phyloP scores from a whole-genome alignment of 495 filamentous ascomycete genomes.

The Penicillium silybi region DNA sequence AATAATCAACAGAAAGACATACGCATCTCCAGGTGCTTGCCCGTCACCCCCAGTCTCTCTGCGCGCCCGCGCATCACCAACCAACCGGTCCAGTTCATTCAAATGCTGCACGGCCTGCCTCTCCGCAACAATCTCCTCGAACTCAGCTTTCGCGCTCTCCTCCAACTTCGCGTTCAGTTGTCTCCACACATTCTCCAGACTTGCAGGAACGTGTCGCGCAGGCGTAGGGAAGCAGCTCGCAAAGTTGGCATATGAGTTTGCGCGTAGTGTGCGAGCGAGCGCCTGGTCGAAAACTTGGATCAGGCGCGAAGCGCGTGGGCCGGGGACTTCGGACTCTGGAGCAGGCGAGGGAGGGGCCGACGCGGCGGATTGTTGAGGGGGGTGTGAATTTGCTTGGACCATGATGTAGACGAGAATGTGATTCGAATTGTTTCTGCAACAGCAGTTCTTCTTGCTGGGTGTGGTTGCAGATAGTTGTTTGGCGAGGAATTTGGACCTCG shows the following conservation, averaged over 20 bases:
- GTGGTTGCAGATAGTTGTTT: neutral
- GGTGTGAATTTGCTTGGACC: constrained; percentile 13
- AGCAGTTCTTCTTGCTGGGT: neutral
- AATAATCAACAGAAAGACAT: constrained; percentile 25
- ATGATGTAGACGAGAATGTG: constrained; percentile 3
- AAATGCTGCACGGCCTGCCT: constrained; percentile 67
- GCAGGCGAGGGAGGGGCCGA: constrained; percentile 52
- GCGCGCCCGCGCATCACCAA: constrained; percentile 63
- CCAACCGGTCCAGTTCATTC: constrained; percentile 76
- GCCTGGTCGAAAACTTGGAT: constrained; percentile 66
- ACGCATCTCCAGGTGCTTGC: constrained; percentile 30
- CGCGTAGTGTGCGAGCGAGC: constrained; percentile 64
- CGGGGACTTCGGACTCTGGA: constrained; percentile 60
- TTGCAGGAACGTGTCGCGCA: constrained; percentile 62
- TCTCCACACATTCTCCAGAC: constrained; percentile 62
- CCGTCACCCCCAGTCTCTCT: constrained; percentile 36
- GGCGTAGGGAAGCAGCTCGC: constrained; percentile 84
- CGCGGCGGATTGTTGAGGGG: constrained; percentile 10
- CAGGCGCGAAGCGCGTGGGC: constrained; percentile 70
- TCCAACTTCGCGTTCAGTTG: constrained; percentile 66
- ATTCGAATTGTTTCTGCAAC: neutral
- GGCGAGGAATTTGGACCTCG: constrained; percentile 6
- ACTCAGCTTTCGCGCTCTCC: constrained; percentile 61
- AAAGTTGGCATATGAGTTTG: constrained; percentile 75
- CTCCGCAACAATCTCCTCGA: constrained; percentile 69